Evolutionary conservation across 768 basidiomycete genomes (phyloP).

Genomic region (Holtermanniella nyarrowii): DNA sequence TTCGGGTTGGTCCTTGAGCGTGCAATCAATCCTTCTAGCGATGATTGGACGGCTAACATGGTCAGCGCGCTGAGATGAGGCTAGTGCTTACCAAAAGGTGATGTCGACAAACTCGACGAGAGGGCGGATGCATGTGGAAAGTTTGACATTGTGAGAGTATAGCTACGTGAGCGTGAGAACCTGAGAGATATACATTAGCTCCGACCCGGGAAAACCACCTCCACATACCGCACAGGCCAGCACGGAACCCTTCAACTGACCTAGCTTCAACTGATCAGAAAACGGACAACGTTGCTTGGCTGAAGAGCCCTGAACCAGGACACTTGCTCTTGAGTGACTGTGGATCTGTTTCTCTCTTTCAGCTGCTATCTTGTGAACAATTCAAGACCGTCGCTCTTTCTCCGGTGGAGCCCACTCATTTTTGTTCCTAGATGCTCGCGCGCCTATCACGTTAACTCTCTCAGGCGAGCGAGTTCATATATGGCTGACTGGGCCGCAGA

Average conservation of each 20-base stretch:
- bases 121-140: slow-evolving; percentile 27
- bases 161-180: not conserved
- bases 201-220: not conserved
- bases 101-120: slow-evolving; percentile 26
- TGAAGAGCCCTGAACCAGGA: not conserved
- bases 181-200: not conserved
- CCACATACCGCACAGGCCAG: not conserved
- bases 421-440: too few species aligned
- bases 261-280: not conserved
- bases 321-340: too few species aligned
- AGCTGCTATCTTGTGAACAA: too few species aligned
- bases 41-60: slow-evolving; percentile 26
- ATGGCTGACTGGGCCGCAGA: too few species aligned
- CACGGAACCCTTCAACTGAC: not conserved
- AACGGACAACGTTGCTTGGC: not conserved
- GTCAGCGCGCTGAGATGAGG: not conserved
- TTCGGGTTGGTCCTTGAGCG: slow-evolving; percentile 27
- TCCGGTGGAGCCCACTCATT: too few species aligned
- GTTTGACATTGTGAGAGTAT: slow-evolving; percentile 17
- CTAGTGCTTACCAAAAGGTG: slow-evolving; percentile 34
- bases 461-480: too few species aligned
- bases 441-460: too few species aligned
- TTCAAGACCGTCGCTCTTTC: too few species aligned
- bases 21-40: slow-evolving; percentile 33
- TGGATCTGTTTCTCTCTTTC: too few species aligned